Evolutionary conservation across 2,329 filamentous ascomycete genomes (phyloP).

Genomic region (Lasiodiplodia hormozganensis): DNA sequence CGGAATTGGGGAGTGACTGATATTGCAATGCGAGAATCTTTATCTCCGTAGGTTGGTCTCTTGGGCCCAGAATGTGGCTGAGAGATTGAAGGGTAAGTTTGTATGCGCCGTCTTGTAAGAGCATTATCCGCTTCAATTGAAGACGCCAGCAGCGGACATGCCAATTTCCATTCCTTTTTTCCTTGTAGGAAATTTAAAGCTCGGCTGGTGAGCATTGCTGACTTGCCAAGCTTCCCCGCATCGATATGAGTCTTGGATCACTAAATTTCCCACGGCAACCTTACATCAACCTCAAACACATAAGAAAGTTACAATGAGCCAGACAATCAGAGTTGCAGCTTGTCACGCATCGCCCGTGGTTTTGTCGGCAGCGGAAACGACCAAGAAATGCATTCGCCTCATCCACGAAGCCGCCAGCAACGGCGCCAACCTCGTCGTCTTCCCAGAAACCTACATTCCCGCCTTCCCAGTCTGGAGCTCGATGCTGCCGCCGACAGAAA

Average conservation of each 20-base stretch:
- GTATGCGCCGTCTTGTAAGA: too few species aligned
- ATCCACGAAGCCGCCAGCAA: constrained; percentile 55
- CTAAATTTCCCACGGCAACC: neutral
- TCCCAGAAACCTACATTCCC: constrained; percentile 61
- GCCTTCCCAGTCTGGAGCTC: constrained; percentile 63
- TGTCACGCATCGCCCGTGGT: constrained; percentile 52
- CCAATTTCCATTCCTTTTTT: too few species aligned
- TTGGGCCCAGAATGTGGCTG: too few species aligned
- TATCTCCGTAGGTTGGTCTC: too few species aligned
- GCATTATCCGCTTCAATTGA: too few species aligned
- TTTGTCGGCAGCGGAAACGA: constrained; percentile 55
- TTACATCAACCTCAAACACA: neutral
- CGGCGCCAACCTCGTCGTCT: constrained; percentile 59
- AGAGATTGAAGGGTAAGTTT: too few species aligned
- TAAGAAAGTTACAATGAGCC: neutral
- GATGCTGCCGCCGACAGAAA: constrained; percentile 55
- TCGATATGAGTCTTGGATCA: neutral
- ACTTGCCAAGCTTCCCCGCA: neutral
- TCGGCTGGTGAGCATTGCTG: neutral
- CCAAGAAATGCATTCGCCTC: constrained; percentile 54
- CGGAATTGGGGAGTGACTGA: neutral
- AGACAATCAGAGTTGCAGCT: constrained; percentile 36
- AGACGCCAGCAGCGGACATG: too few species aligned
- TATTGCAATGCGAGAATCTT: neutral
- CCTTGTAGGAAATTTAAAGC: neutral